Percentiles rank a stretch among this genome's conserved stretches.
Conservation (phyloP, 208 protist genomes). For the Vickermania spadyakhi region DNA sequence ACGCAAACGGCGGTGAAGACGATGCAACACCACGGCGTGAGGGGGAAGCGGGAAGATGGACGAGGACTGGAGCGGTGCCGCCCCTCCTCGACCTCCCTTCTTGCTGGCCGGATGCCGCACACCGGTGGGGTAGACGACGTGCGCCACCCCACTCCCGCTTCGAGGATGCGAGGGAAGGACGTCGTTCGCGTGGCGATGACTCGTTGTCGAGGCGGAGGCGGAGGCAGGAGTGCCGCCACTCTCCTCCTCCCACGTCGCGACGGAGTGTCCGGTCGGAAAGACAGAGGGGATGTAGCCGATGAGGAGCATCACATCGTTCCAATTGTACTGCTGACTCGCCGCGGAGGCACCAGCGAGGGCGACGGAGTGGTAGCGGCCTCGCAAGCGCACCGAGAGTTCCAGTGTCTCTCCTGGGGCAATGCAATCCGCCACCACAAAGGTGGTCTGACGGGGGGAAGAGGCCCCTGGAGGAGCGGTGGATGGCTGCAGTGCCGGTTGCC, state of each 20-base stretch:
- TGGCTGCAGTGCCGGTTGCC: conserved; percentile 41
- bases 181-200: neutral
- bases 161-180: neutral
- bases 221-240: neutral
- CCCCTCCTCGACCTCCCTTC: neutral
- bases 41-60: neutral
- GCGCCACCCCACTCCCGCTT: neutral
- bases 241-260: neutral
- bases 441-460: neutral
- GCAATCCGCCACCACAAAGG: neutral
- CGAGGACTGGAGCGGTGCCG: neutral
- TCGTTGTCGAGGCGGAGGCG: neutral
- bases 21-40: conserved; percentile 42
- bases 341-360: neutral
- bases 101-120: neutral
- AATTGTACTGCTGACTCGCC: neutral
- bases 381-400: neutral
- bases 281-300: neutral
- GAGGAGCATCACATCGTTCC: neutral
- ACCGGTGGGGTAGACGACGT: neutral
- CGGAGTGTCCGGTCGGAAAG: neutral
- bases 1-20: conserved; percentile 52
- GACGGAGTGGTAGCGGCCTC: neutral
- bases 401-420: neutral
- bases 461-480: neutral